These are phyloP conservation scores for Moesziomyces antarcticus DNA, from an alignment of 1,284 basidiomycete genomes.

Conservation along the genomic window DNA sequence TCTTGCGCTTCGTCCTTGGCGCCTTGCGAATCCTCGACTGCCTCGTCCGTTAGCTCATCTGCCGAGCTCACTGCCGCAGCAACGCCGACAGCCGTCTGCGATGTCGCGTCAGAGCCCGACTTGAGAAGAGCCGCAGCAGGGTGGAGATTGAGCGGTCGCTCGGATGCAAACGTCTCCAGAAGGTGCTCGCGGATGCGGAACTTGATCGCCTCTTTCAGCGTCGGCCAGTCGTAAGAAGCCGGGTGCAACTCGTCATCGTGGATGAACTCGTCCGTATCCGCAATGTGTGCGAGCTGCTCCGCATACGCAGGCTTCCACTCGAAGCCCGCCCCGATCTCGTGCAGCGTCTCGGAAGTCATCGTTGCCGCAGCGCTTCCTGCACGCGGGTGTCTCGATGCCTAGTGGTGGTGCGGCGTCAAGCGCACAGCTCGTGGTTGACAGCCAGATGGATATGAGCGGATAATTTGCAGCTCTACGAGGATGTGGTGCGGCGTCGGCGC, in stretches of 20 bases:
- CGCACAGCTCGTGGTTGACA: no score
- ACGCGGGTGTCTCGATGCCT: no score
- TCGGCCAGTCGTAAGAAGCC: slow-evolving; percentile 27
- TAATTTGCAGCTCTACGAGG: no score
- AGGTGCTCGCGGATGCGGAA: slow-evolving; percentile 18
- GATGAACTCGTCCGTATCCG: slow-evolving; percentile 32
- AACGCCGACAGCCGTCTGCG: neutral
- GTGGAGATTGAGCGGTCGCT: slow-evolving; percentile 12
- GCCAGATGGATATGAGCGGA: no score
- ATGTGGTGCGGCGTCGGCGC: no score
- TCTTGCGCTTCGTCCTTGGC: neutral
- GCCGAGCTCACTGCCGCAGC: neutral
- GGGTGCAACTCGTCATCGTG: slow-evolving; percentile 15
- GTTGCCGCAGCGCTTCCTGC: neutral
- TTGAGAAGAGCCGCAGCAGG: slow-evolving; percentile 2
- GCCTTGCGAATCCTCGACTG: no score
- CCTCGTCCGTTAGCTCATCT: neutral
- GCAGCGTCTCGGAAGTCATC: slow-evolving; percentile 21
- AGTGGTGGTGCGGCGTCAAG: no score
- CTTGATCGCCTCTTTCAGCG: slow-evolving; percentile 48
- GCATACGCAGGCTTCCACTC: slow-evolving; percentile 9
- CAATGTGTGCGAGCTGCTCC: slow-evolving; percentile 31
- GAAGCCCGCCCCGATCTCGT: slow-evolving; percentile 9
- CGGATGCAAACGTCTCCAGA: slow-evolving; percentile 9
- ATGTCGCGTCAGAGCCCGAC: neutral